Base-by-base conservation (phyloP, 1,284 basidiomycete species). In the Agaricales sp. region DNA sequence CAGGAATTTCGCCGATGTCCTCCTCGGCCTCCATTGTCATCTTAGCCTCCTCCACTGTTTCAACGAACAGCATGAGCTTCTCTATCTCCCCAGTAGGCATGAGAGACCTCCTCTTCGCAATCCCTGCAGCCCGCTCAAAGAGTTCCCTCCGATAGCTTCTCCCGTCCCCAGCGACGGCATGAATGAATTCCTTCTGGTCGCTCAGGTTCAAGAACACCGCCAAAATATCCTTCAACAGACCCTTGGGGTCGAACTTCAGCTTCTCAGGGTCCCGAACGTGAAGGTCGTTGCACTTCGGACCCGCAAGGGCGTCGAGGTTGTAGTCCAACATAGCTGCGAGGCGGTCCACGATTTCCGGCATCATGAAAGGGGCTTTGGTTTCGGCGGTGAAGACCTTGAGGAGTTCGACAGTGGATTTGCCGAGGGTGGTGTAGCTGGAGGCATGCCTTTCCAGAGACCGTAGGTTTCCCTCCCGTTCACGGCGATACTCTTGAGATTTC, bases 271-370 rank as follows among this genome's bases (percentile, higher is more conserved):
- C 85, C 55, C 83, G 77, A 50, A 99, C 90, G 55, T 79, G 85
- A 19, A 99, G 77, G 25, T 94, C 82, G 55, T 82, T 78, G 61
- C 82, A 92, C 52, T 77, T 78, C 2, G 93, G 92, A 0, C 96
- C 96, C 21, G 87, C 91, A 22, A 99, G 80, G 3, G 85, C 83
- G 47, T 88, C 82, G 20, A 99, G 72, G 60, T 98, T 98, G 70
- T 95, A 95, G 63, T 97, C 89, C 57, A 99, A 69, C 90, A 98
- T 98, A 0, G 94, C 94, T 2, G 96, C 95, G 14, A 99, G 75
- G 37, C 90, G 81, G 61, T 95, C 88, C 23, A 99, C 92, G 50
- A 99, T 97, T 67, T 99, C 96, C 2, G 90, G 87, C 65, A 90
- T 88, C 79, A 98, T 88, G 68, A 99, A 99, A 0, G 95, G 92